Percentiles rank a stretch among this genome's conserved stretches.
These are phyloP conservation scores for Panicum miliaceum DNA, from an alignment of 176 grass and related monocot species.

Conservation along the genomic window DNA sequence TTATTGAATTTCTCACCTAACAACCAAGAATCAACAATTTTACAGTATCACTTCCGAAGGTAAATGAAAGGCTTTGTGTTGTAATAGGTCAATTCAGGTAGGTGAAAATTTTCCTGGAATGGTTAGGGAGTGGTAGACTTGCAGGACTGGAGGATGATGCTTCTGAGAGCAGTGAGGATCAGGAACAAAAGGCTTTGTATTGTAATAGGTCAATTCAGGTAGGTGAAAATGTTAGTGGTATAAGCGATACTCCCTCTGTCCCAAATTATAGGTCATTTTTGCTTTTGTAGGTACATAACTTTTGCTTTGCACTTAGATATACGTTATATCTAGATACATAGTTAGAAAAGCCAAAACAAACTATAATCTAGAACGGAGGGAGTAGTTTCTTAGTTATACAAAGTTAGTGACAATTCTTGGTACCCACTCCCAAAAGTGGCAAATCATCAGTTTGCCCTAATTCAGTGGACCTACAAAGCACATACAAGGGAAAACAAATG, in stretches of 20 bases:
- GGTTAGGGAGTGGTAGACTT: background rate
- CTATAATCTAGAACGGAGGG: too few species aligned
- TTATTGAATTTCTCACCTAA: background rate
- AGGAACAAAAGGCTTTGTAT: background rate
- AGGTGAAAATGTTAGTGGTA: background rate
- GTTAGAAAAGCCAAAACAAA: too few species aligned
- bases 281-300: too few species aligned
- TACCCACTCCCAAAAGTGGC: background rate
- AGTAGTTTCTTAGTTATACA: background rate
- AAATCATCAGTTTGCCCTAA: background rate
- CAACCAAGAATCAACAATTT: constrained; percentile 23
- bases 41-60: constrained; percentile 9
- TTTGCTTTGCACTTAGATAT: too few species aligned
- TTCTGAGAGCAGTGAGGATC: background rate
- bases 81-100: too few species aligned
- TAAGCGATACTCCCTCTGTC: background rate
- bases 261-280: too few species aligned
- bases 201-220: background rate
- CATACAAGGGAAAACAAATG: constrained; percentile 10
- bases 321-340: too few species aligned
- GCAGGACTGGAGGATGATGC: background rate
- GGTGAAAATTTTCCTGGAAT: background rate
- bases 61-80: background rate
- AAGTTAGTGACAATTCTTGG: background rate
- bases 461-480: background rate